Base-by-base conservation (phyloP, 768 basidiomycete species). In the Phlebiopsis gigantea region DNA sequence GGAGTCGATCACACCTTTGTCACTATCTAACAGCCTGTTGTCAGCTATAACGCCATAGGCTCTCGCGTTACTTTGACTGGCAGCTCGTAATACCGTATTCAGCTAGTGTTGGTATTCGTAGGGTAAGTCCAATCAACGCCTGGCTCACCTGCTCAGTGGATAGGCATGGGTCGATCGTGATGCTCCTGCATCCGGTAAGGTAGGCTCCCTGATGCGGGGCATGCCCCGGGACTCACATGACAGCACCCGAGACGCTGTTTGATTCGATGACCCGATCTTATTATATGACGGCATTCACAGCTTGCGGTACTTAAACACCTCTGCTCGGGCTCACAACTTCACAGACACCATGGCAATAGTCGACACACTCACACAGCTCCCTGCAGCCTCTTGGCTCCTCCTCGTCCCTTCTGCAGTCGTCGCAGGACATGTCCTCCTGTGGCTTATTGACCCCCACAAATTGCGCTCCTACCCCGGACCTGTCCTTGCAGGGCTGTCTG, bases 401-500 rank as follows among this genome's bases (percentile, higher is more conserved):
- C 52, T 65, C 21, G 47, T 62, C 30, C 29, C 63, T 24, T 57
- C 59, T 21, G 49, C 55, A 17, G 51, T 65, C 52, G 49, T 69
- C 19, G 60, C 70, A 22, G 55, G 41, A 15, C 72, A 79, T 61
- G 19, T 79, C 46, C 34, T 79, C 14, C 72, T 75, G 0, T 92
- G 81, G 68, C 56, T 89, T 15, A 55, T 75, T 29, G 85, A 91
- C 61, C 69, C 80, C 0, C 75, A 83, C 66, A 70, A 75, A n/a
- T 78, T 90, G 34, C 80, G 84, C 31, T 66, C 63, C 14, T 68
- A 68, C 49, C 73, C 76, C 1, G 79, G 78, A 0, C 79, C 80
- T 0, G 59, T 62, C 68, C 64, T 85, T 7, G 91, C 91, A 34
- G 82, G 78, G 63, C 82, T 91, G 64, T 80, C 85, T 9, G 84